phyloP scores from a whole-genome alignment of 2,329 filamentous ascomycete genomes.

The Uncinocarpus reesii region DNA sequence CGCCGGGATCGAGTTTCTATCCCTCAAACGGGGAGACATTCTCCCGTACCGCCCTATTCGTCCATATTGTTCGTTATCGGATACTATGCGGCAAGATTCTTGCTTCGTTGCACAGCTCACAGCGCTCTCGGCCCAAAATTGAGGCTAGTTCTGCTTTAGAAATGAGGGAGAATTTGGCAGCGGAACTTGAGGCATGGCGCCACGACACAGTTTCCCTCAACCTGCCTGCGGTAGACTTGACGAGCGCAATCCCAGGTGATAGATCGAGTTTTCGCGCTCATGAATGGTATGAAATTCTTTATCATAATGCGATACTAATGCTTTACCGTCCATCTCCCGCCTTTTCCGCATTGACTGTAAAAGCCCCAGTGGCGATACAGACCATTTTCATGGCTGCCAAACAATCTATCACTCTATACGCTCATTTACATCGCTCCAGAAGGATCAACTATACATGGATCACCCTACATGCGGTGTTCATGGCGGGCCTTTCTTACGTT shows the following conservation, averaged over 20 bases:
- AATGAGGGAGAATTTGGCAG: slow-evolving; percentile 11
- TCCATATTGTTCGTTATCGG: slow-evolving; percentile 35
- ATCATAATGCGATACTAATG: slow-evolving; percentile 37
- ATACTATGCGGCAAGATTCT: slow-evolving; percentile 35
- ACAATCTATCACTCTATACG: slow-evolving; percentile 36
- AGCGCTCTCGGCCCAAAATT: slow-evolving; percentile 1
- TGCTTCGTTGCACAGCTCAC: slow-evolving; percentile 25
- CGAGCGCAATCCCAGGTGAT: slow-evolving; percentile 17
- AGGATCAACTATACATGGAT: slow-evolving; percentile 43
- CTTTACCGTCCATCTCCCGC: slow-evolving; percentile 36
- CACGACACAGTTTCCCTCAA: slow-evolving; percentile 13
- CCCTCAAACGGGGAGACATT: slow-evolving; percentile 13
- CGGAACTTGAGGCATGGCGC: slow-evolving; percentile 22
- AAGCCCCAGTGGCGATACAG: slow-evolving; percentile 25
- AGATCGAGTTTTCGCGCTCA: slow-evolving; percentile 34
- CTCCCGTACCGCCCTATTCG: slow-evolving; percentile 26
- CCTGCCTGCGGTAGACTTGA: slow-evolving; percentile 15
- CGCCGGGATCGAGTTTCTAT: slow-evolving; percentile 13
- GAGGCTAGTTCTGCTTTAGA: slow-evolving; percentile 9
- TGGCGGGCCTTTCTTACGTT: slow-evolving; percentile 39
- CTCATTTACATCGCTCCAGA: slow-evolving; percentile 36
- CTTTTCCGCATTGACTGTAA: slow-evolving; percentile 21
- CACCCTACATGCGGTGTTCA: slow-evolving; percentile 41
- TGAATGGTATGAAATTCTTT: slow-evolving; percentile 38
- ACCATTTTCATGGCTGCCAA: slow-evolving; percentile 34